These are phyloP conservation scores for Calocybe gambosa DNA, from an alignment of 1,284 basidiomycete species.

Conservation along the genomic window DNA sequence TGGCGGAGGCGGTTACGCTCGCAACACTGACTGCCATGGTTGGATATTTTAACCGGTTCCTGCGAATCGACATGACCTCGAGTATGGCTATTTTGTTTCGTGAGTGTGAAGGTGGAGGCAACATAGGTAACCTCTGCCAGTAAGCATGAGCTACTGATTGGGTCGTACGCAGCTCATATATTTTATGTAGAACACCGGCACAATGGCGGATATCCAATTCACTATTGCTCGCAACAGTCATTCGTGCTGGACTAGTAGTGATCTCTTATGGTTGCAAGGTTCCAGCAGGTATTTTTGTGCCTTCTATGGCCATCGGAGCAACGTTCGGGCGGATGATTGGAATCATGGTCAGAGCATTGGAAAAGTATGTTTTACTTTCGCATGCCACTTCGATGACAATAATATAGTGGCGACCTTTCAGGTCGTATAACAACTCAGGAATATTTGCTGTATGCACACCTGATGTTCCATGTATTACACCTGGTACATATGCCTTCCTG, in stretches of 20 bases:
- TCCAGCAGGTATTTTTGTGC: constrained; percentile 96
- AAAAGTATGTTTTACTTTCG: constrained; percentile 45
- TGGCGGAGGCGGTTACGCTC: constrained; percentile 85
- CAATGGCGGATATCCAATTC: constrained; percentile 97
- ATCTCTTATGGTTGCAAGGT: constrained; percentile 96
- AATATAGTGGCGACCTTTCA: constrained; percentile 24
- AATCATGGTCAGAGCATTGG: constrained; percentile 90
- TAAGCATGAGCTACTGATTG: constrained; percentile 35
- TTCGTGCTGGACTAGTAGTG: constrained; percentile 84
- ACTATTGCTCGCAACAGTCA: constrained; percentile 84
- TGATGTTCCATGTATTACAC: constrained; percentile 95
- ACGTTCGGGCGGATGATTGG: constrained; percentile 95
- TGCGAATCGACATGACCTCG: constrained; percentile 98
- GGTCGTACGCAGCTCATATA: constrained; percentile 3
- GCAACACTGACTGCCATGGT: constrained; percentile 88
- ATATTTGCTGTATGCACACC: constrained; percentile 90
- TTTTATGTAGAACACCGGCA: constrained; percentile 59
- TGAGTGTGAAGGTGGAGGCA: constrained; percentile 93
- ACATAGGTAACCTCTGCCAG: constrained; percentile 93
- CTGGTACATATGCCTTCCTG: constrained; percentile 94
- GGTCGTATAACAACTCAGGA: constrained; percentile 75
- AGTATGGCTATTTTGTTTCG: constrained; percentile 94
- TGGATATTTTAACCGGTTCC: constrained; percentile 91
- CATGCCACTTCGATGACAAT: neutral
- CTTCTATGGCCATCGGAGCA: constrained; percentile 96